Evolutionary conservation across 2,329 filamentous ascomycete genomes (phyloP), one percentile per base, ranked within the genome.

Genomic region (Fusarium udum): DNA sequence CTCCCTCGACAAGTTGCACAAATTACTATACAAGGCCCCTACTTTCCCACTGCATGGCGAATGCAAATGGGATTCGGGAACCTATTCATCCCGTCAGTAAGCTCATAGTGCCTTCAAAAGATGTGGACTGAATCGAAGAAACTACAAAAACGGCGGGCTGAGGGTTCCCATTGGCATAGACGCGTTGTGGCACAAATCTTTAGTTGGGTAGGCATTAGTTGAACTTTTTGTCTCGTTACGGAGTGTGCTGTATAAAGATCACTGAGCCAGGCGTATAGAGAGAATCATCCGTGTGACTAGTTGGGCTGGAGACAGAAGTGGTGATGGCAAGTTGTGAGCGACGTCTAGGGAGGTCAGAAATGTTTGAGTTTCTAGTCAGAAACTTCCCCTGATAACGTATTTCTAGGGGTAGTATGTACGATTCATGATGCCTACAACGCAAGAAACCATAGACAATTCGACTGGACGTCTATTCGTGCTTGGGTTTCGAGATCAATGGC

Each of bases 401-500:
- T 22, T 28, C 43, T 18, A 24, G 43, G 51, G 56, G 32, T 42
- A 24, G 48, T 45, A 39, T 22, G 37, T 22, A 36, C 56, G 52
- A 53, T 58, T 73, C 65, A 56, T 46, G 69, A 59, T 45, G 42
- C 56, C 45, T 51, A 36, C 43, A 37, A 42, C 28, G n/a, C 37
- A 37, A 39, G 18, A 60, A 34, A 32, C 18, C 22, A 26, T 31
- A 42, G 16, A 36, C 22, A 32, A 37, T 24, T 58, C 48, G 34
- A 13, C 34, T 32, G 37, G 69, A 52, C 42, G 61, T 34, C 49
- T 46, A 61, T 63, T 59, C 52, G 42, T 43, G 48, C 45, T 70
- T 56, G 34, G 36, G 36, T 49, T 45, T 45, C 52, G 57, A 59
- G 61, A 61, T 58, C 51, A 62, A 73, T 56, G 48, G 59, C 58